Base-by-base conservation (phyloP, 2,329 filamentous ascomycete species). In the Colletotrichum lentis region DNA sequence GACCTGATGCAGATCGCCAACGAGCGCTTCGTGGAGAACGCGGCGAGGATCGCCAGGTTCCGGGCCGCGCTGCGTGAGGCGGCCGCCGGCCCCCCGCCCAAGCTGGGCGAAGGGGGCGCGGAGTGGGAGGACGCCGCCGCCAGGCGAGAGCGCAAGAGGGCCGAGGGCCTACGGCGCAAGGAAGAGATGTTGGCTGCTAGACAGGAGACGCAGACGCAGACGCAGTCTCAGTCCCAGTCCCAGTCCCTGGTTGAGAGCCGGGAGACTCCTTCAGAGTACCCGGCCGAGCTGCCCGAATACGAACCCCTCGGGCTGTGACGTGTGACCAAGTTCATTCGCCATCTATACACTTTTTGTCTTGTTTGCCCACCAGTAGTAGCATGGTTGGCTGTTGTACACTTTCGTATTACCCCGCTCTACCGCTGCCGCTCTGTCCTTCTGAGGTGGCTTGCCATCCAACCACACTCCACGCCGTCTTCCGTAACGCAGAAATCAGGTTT, bases 1-100 rank as follows among this genome's bases (percentile, higher is more conserved):
- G 87, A 85, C 66, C 81, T 97, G 16, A 79, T 94, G 14, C 77
- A 80, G 3, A 85, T 97, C 64, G 88, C 90, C 8, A 94, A 96
- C 74, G 87, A 93, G 76, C 84, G 91, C 57, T 95, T 96, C 74
- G 79, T 75, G 10, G 88, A 90, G 76, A 96, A 95, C 72, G 77
- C 80, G 22, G 88, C 87, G 73, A 84, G 91, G 53, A 93, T 91
- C 69, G 83, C 83, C 55, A 83, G 90, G 49, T 93, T 95, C 72
- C 81, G 84, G 52, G 71, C 74, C 2, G 83, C 86, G 7, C 78
- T 92, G 49, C 72, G 75, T 62, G 76, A 76, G 12, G 77, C 78
- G 53, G 71, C 78, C 16, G 73, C 69, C 24, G 72, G 71, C 14
- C 72, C 71, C 1, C 72, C 69, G 10, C 67, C 71, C 2, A 77